Conservation (phyloP, 2,329 filamentous ascomycete species). For the Aspergillus sojae region DNA sequence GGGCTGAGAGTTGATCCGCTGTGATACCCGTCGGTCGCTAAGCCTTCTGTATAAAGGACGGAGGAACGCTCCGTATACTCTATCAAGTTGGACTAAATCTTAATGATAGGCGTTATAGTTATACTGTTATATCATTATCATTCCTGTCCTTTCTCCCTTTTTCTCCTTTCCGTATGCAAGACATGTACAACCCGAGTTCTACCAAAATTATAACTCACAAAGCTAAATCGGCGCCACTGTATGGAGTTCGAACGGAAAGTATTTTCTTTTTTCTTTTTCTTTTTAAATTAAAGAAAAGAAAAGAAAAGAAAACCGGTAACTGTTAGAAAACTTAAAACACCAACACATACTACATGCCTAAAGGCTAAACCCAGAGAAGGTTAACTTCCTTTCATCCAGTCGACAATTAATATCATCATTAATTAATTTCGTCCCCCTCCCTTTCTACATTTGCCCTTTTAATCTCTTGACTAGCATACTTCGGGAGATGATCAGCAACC, state of each 20-base stretch:
- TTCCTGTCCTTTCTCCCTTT: neutral
- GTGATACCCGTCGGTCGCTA: conserved; percentile 1
- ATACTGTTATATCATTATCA: neutral
- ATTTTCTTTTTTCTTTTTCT: no score
- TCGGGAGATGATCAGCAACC: conserved; percentile 24
- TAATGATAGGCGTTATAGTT: neutral
- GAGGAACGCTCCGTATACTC: conserved; percentile 8
- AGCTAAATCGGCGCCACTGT: neutral
- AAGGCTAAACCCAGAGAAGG: neutral
- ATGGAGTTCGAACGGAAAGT: neutral
- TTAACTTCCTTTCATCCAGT: neutral
- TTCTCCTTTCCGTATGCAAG: conserved; percentile 1
- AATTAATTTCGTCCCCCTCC: neutral
- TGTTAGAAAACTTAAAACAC: neutral
- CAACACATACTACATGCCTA: neutral
- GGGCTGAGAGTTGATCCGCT: conserved; percentile 7
- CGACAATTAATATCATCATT: neutral
- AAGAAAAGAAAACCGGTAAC: neutral
- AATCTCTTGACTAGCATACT: conserved; percentile 15
- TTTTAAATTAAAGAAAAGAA: neutral
- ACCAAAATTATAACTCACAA: neutral
- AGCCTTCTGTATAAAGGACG: conserved; percentile 2
- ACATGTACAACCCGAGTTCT: neutral
- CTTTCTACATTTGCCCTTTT: neutral
- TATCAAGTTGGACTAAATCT: conserved; percentile 1